These are phyloP conservation scores for Suillus alpinus DNA, from an alignment of 768 basidiomycete genomes.

Conservation along the genomic window DNA sequence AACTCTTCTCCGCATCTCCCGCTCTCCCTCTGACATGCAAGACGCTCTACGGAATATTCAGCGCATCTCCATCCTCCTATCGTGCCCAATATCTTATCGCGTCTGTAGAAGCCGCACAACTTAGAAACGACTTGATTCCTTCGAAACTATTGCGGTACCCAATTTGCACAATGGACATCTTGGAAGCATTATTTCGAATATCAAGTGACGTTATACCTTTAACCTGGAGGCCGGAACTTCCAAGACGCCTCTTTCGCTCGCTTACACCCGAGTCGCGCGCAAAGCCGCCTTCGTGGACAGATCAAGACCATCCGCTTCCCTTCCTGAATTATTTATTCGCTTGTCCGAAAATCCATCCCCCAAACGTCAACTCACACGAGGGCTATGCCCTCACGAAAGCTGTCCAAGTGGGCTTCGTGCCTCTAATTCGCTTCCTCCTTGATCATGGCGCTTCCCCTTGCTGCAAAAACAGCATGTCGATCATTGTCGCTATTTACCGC, in stretches of 20 bases:
- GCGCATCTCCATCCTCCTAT: constrained; percentile 51
- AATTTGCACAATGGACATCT: constrained; percentile 37
- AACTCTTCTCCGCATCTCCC: constrained; percentile 65
- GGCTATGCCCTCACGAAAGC: constrained; percentile 86
- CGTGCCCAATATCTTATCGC: constrained; percentile 65
- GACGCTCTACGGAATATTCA: constrained; percentile 52
- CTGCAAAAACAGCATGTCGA: constrained; percentile 58
- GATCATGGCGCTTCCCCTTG: constrained; percentile 68
- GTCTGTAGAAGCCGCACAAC: constrained; percentile 21
- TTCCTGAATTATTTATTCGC: constrained; percentile 58
- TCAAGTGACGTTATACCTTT: constrained; percentile 6
- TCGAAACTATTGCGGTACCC: constrained; percentile 47
- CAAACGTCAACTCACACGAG: constrained; percentile 62
- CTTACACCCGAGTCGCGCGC: constrained; percentile 32
- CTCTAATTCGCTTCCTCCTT: constrained; percentile 71
- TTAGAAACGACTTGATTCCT: constrained; percentile 23
- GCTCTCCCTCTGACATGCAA: constrained; percentile 59
- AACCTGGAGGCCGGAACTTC: constrained; percentile 45
- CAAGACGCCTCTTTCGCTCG: constrained; percentile 62
- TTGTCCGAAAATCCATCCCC: constrained; percentile 35
- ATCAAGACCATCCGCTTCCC: constrained; percentile 56
- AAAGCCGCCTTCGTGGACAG: constrained; percentile 38
- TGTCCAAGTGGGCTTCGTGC: constrained; percentile 59
- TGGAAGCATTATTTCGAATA: constrained; percentile 44
- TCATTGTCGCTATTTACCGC: constrained; percentile 72